These are phyloP conservation scores for Leccinum arenicola DNA, from an alignment of 768 basidiomycete genomes.

Conservation along the genomic window DNA sequence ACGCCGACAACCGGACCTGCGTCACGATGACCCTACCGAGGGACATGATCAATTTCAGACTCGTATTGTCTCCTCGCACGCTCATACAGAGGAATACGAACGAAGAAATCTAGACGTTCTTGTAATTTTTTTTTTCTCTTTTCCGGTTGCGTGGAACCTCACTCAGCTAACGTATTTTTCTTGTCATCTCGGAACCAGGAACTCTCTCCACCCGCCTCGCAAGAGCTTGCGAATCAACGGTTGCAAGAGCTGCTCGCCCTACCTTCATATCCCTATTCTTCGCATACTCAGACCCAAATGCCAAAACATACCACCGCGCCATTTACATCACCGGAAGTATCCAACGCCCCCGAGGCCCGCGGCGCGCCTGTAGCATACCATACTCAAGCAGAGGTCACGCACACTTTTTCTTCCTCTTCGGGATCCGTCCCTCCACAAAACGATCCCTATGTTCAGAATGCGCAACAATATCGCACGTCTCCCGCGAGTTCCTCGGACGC, in stretches of 20 bases:
- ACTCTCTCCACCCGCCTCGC: neutral
- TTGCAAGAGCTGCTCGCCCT: constrained; percentile 25
- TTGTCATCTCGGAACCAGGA: neutral
- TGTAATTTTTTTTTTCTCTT: neutral
- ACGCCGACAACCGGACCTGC: neutral
- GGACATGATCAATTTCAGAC: neutral
- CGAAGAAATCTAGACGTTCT: constrained; percentile 5
- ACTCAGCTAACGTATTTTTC: neutral
- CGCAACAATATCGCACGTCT: constrained; percentile 6
- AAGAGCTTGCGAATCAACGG: constrained; percentile 19
- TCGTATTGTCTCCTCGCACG: neutral
- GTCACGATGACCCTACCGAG: neutral
- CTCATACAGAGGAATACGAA: constrained; percentile 1
- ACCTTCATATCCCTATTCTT: neutral
- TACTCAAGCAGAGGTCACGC: neutral
- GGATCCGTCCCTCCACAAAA: neutral
- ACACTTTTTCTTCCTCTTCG: constrained; percentile 7
- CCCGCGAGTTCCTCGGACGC: constrained; percentile 1
- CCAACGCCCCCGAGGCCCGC: neutral
- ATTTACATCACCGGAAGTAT: neutral
- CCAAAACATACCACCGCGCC: neutral
- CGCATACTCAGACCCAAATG: neutral
- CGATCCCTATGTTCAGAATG: constrained; percentile 1
- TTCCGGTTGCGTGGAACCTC: neutral
- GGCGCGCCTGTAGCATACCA: neutral